These are phyloP conservation scores for Daucus carota DNA, from an alignment of 129 eudicot genomes.

Conservation along the genomic window DNA sequence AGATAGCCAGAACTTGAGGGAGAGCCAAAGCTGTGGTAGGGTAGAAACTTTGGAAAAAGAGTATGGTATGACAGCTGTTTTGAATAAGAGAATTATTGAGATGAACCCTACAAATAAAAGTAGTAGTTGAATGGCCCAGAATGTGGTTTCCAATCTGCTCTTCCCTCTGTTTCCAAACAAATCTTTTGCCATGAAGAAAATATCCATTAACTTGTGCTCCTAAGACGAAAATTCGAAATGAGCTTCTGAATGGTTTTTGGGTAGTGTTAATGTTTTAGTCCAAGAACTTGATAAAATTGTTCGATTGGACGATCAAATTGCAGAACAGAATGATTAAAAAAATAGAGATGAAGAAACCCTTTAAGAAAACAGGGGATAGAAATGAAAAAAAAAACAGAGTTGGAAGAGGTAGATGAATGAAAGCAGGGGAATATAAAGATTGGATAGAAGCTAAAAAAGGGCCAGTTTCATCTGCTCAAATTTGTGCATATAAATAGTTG, in stretches of 20 bases:
- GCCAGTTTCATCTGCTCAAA: slow-evolving; percentile 3
- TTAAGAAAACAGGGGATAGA: neutral
- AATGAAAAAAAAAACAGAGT: neutral
- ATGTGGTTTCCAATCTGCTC: slow-evolving; percentile 9
- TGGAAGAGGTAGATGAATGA: neutral
- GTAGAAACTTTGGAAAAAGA: slow-evolving; percentile 17
- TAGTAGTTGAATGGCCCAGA: slow-evolving; percentile 23
- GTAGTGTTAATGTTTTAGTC: neutral
- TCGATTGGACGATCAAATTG: slow-evolving; percentile 1
- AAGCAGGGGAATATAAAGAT: neutral
- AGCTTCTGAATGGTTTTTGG: neutral
- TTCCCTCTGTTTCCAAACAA: slow-evolving; percentile 1
- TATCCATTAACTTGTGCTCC: slow-evolving; percentile 1
- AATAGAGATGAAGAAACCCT: neutral
- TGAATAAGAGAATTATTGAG: slow-evolving; percentile 20
- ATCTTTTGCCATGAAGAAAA: slow-evolving; percentile 9
- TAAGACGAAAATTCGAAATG: neutral
- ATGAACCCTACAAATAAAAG: slow-evolving; percentile 27
- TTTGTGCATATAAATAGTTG: neutral
- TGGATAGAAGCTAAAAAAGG: neutral
- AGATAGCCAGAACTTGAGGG: slow-evolving; percentile 35
- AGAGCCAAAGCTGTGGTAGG: slow-evolving; percentile 20
- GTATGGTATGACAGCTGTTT: slow-evolving; percentile 17
- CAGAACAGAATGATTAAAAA: neutral
- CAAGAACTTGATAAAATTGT: neutral